Conservation (phyloP, 345 rosid species). For the Gossypium thurberi region DNA sequence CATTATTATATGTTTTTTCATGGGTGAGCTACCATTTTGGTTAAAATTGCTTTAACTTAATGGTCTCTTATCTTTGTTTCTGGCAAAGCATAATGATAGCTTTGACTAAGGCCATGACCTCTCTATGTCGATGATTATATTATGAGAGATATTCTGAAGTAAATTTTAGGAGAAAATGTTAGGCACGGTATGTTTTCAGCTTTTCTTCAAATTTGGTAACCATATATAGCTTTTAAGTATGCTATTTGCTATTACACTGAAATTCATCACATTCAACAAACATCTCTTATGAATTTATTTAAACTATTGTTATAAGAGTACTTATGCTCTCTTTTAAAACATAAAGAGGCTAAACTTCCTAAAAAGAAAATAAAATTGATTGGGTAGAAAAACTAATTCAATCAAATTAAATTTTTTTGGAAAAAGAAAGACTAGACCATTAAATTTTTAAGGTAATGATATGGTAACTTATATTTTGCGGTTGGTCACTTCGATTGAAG, state of each 20-base stretch:
- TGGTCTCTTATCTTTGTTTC: background rate
- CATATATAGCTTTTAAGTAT: background rate
- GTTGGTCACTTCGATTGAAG: no score
- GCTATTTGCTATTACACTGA: background rate
- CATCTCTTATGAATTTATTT: no score
- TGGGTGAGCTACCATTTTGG: background rate
- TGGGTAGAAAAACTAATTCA: no score
- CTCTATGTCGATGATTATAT: background rate
- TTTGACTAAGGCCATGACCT: background rate
- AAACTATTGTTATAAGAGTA: no score
- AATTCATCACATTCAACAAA: background rate
- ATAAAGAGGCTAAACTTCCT: no score
- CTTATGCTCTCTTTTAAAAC: no score
- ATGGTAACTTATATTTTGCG: no score
- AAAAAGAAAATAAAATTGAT: no score
- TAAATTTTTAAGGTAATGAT: no score
- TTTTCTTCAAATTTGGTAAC: background rate
- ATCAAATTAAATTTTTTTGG: no score
- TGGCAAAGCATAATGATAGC: background rate
- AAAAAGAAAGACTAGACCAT: no score
- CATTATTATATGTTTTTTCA: background rate
- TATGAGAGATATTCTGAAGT: background rate
- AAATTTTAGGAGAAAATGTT: background rate
- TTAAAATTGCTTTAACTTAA: background rate
- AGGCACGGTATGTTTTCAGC: background rate